Base-by-base conservation (phyloP, 805 yeast species). In the Candida koratica region DNA sequence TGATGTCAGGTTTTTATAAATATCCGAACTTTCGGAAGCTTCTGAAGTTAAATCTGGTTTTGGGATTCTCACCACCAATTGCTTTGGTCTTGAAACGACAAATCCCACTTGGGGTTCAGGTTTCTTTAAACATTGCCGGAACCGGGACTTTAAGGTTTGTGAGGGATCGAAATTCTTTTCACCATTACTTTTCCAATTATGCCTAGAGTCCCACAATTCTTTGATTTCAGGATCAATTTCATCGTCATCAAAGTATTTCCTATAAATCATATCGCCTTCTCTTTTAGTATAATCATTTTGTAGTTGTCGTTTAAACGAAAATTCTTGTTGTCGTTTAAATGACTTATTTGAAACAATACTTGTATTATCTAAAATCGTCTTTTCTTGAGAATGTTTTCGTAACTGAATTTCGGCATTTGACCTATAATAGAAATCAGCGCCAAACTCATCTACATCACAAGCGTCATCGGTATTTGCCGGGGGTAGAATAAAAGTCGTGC, bases 181-280 rank as follows among this genome's bases (percentile, higher is more conserved):
- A 6, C 34, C 10, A 20, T 20, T 10, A 7, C 10, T 20, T 8
- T 20, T 39, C 45, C 53, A 39, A 13, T 37, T 33, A n/a, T 42
- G 56, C 58, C 80, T 61, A 3, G 68, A 60, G 19, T 68, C 74
- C 81, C 81, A 75, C 25, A 75, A 55, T 12, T 61, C 62, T 44
- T 64, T 65, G 32, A 75, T 68, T 43, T 73, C 80, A 0, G 74
- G 73, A 47, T 74, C 80, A 19, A 73, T 71, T 11, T 58, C 58
- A 14, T 58, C 58, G 37, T 69, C 58, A 13, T 51, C 48, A 29
- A 62, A 58, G 43, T 56, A 64, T 31, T 66, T 66, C 28, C 63
- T 58, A 47, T 61, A 71, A 39, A 75, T 75, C 20, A 65, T 45
- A 50, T 79, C 85, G 1, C 76, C 79, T 49, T 79, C 85, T 40